A percentile compares a stretch with the other conserved stretches of the same genome.
Evolutionary conservation across 495 filamentous ascomycete species (phyloP).

Genomic region (Aspergillus kassunensis): DNA sequence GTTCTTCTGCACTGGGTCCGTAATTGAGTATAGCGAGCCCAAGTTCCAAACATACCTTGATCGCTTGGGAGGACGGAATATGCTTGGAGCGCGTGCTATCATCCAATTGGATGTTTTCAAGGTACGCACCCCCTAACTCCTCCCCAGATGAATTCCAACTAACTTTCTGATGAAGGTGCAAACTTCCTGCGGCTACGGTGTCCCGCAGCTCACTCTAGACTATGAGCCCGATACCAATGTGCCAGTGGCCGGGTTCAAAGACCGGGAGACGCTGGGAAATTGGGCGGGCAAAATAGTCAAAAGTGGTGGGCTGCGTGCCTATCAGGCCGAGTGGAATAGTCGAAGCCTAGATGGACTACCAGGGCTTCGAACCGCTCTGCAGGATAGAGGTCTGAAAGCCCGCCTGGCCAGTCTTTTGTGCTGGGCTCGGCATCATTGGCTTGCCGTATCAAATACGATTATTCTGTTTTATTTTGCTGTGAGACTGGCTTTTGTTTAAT

Average conservation of each 20-base stretch:
- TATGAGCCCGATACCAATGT: slow-evolving; percentile 20
- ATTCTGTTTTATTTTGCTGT: no score
- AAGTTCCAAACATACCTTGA: slow-evolving; percentile 18
- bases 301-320: slow-evolving; percentile 37
- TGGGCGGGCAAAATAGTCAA: slow-evolving; percentile 38
- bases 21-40: slow-evolving; percentile 54
- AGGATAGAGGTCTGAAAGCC: slow-evolving; percentile 10
- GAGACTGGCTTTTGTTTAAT: no score
- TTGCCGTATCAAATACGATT: no score
- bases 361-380: slow-evolving; percentile 39
- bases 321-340: slow-evolving; percentile 46
- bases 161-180: slow-evolving; percentile 36
- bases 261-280: slow-evolving; percentile 44
- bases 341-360: slow-evolving; percentile 53
- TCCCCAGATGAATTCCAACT: neutral
- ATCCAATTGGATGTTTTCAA: slow-evolving; percentile 65
- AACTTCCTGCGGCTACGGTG: slow-evolving; percentile 55
- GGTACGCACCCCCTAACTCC: slow-evolving; percentile 27
- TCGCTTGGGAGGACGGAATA: slow-evolving; percentile 24
- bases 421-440: slow-evolving; percentile 17
- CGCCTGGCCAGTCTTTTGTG: slow-evolving; percentile 14
- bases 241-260: slow-evolving; percentile 24
- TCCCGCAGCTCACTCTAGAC: slow-evolving; percentile 37
- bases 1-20: slow-evolving; percentile 63
- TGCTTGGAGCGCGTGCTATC: slow-evolving; percentile 55